Evolutionary conservation across 768 basidiomycete genomes (phyloP).

Genomic region (Omphalotus guepiniiformis): DNA sequence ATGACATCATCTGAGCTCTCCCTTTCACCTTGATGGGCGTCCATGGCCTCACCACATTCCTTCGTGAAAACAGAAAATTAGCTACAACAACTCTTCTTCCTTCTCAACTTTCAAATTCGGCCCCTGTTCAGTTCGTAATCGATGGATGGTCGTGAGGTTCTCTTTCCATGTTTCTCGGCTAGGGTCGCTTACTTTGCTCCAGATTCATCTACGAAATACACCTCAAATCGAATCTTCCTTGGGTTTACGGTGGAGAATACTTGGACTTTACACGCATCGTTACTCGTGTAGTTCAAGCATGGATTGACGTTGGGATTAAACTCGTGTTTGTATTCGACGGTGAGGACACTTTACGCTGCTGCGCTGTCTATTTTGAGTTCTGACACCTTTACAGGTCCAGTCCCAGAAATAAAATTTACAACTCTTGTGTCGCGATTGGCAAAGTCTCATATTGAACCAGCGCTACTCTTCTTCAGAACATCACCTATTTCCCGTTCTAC

Average conservation of each 20-base stretch:
- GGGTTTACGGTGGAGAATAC: constrained; percentile 88
- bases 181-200: constrained; percentile 8
- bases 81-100: constrained; percentile 28
- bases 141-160: constrained; percentile 85
- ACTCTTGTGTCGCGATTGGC: constrained; percentile 58
- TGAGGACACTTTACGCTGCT: constrained; percentile 28
- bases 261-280: constrained; percentile 47
- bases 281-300: constrained; percentile 51
- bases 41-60: constrained; percentile 48
- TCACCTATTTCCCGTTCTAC: constrained; percentile 59
- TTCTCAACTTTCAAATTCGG: constrained; percentile 15
- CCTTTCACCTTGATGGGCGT: too few relatives aligned
- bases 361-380: constrained; percentile 4
- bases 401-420: constrained; percentile 67
- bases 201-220: constrained; percentile 78
- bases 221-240: constrained; percentile 56
- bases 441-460: constrained; percentile 55
- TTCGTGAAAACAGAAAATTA: constrained; percentile 46
- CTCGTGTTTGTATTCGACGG: constrained; percentile 84
- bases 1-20: too few relatives aligned
- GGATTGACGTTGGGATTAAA: constrained; percentile 62
- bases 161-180: constrained; percentile 8
- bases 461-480: constrained; percentile 77
- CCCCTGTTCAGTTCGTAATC: constrained; percentile 54
- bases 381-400: constrained; percentile 47